Evolutionary conservation across 371 early-diverging fungal genomes (phyloP).

Genomic region (Nosema muscidifuracis): DNA sequence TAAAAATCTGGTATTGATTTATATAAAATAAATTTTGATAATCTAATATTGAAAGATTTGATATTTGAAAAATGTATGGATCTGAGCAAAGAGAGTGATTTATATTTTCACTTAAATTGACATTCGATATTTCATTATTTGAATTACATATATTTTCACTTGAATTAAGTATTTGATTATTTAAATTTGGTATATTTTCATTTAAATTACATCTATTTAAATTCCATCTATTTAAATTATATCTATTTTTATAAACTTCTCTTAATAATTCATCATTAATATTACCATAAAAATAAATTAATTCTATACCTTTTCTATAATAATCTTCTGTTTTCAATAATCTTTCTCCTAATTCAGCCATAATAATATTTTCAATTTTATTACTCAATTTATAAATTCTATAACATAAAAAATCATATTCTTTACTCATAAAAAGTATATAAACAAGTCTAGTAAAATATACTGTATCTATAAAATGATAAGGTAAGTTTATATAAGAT

Average conservation of each 20-base stretch:
- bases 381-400: neutral
- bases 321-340: neutral
- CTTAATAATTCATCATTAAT: no score
- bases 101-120: no score
- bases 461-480: neutral
- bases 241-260: no score
- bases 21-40: neutral
- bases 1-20: neutral
- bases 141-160: no score
- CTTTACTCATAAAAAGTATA: neutral
- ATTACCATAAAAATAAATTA: neutral
- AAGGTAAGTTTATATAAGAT: neutral
- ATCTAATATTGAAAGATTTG: no score
- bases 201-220: no score
- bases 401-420: constrained; percentile 10
- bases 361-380: neutral
- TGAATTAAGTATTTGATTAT: no score
- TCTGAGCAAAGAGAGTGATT: neutral
- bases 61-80: neutral
- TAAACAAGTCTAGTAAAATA: neutral
- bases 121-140: no score
- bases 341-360: neutral
- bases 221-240: no score
- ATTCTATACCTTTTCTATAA: neutral
- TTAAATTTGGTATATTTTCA: no score